Percentiles rank a stretch among this genome's conserved stretches.
Evolutionary conservation across 768 basidiomycete species (phyloP).

Genomic region (Suillus placidus): DNA sequence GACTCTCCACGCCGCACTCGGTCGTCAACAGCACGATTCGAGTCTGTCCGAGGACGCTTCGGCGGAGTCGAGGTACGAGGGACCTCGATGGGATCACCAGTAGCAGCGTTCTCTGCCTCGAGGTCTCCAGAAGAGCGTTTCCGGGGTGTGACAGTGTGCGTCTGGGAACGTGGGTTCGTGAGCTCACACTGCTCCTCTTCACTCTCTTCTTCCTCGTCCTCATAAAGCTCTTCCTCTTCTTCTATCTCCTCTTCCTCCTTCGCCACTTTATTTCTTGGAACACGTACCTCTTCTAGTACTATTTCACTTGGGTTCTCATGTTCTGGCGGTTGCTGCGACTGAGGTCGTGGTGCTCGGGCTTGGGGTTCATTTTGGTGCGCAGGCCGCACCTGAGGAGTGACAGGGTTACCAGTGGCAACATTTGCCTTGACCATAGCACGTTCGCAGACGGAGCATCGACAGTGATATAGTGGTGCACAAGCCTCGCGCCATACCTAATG

Average conservation of each 20-base stretch:
- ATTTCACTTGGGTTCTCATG: conserved; percentile 24
- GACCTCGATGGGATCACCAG: background rate
- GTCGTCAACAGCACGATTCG: conserved; percentile 4
- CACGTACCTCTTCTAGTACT: conserved; percentile 28
- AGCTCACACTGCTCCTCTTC: conserved; percentile 22
- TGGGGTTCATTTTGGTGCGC: conserved; percentile 15
- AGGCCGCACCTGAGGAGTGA: conserved; percentile 31
- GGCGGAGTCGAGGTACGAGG: conserved; percentile 40
- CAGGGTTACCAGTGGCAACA: conserved; percentile 41
- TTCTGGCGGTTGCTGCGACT: conserved; percentile 19
- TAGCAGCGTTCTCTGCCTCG: conserved; percentile 28
- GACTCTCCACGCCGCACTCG: conserved; percentile 8
- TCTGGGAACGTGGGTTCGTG: conserved; percentile 11
- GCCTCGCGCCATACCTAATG: conserved; percentile 74
- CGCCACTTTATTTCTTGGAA: conserved; percentile 16
- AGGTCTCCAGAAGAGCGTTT: conserved; percentile 43
- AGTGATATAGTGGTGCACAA: conserved; percentile 70
- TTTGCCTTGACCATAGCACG: conserved; percentile 61
- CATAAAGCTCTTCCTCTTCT: conserved; percentile 27
- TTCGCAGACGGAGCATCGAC: conserved; percentile 73
- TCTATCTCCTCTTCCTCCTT: conserved; percentile 29
- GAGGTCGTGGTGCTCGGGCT: conserved; percentile 20
- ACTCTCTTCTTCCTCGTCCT: conserved; percentile 38
- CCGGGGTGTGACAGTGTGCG: conserved; percentile 26
- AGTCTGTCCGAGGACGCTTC: conserved; percentile 39